Evolutionary conservation across 495 filamentous ascomycete species (phyloP).

Genomic region (Melanomma pulvis-pyrius): DNA sequence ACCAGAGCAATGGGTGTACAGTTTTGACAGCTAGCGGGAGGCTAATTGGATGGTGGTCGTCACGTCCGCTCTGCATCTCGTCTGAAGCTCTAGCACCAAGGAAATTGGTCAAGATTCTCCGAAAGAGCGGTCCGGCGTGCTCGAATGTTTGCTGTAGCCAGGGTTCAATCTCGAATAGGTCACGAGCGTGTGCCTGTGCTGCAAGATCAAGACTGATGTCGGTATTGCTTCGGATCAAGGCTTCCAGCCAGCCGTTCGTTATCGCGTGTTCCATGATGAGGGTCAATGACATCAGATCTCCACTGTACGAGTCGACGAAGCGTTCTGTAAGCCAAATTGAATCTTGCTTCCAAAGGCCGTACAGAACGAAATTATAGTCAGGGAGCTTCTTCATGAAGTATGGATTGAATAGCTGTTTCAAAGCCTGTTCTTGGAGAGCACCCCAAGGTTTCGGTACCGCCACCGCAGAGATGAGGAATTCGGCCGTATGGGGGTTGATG

Average conservation of each 20-base stretch:
- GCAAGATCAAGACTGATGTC: conserved; percentile 88
- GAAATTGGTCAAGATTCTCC: conserved; percentile 68
- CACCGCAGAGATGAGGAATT: conserved; percentile 79
- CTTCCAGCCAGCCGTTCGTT: conserved; percentile 78
- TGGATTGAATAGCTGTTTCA: conserved; percentile 62
- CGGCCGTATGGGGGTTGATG: conserved; percentile 67
- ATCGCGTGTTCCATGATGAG: conserved; percentile 81
- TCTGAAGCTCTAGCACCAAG: conserved; percentile 79
- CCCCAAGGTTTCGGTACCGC: conserved; percentile 69
- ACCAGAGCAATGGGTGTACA: conserved; percentile 76
- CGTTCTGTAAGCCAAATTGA: conserved; percentile 76
- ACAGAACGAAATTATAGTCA: conserved; percentile 79
- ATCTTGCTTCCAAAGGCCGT: conserved; percentile 87
- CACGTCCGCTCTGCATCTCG: conserved; percentile 71
- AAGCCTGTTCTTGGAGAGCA: conserved; percentile 61
- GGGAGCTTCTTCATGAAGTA: conserved; percentile 65
- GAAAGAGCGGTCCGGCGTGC: conserved; percentile 61
- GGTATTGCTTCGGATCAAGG: conserved; percentile 71
- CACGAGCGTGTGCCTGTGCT: conserved; percentile 81
- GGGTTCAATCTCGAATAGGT: conserved; percentile 73
- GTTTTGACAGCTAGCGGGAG: conserved; percentile 81
- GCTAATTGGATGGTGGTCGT: conserved; percentile 62
- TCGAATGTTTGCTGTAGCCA: conserved; percentile 74
- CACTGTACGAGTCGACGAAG: conserved; percentile 76
- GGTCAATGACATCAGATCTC: conserved; percentile 72